Evolutionary conservation across 2,329 filamentous ascomycete genomes (phyloP).

Genomic region (Pezicula carpinea): DNA sequence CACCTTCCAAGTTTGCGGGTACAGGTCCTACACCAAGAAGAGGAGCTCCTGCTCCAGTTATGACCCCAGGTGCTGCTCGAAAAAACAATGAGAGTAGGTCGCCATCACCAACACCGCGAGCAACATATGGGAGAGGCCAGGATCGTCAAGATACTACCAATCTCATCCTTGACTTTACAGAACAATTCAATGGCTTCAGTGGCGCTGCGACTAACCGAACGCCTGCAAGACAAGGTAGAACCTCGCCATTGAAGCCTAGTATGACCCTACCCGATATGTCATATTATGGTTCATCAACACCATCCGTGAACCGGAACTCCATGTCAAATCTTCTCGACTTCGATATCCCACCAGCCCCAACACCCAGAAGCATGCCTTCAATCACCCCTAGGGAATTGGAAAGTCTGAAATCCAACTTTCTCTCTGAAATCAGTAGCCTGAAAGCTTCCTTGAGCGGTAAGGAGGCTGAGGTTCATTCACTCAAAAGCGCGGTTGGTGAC

Average conservation of each 20-base stretch:
- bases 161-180: slow-evolving; percentile 82
- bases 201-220: slow-evolving; percentile 36
- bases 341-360: slow-evolving; percentile 89
- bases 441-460: slow-evolving; percentile 88
- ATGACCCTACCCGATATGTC: slow-evolving; percentile 18
- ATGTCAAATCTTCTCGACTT: slow-evolving; percentile 78
- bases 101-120: slow-evolving; percentile 35
- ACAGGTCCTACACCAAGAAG: slow-evolving; percentile 33
- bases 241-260: slow-evolving; percentile 38
- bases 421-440: slow-evolving; percentile 91
- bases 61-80: slow-evolving; percentile 25
- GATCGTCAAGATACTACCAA: slow-evolving; percentile 61
- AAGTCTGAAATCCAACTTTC: slow-evolving; percentile 81
- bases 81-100: slow-evolving; percentile 18
- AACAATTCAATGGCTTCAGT: slow-evolving; percentile 59
- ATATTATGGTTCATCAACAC: slow-evolving; percentile 16
- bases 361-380: slow-evolving; percentile 83
- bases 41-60: slow-evolving; percentile 12
- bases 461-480: slow-evolving; percentile 82
- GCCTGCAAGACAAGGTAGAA: slow-evolving; percentile 42
- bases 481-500: slow-evolving; percentile 83
- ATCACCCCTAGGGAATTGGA: slow-evolving; percentile 92
- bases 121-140: slow-evolving; percentile 20
- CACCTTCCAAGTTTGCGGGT: slow-evolving; percentile 48
- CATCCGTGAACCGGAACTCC: slow-evolving; percentile 20